These are phyloP conservation scores for Chaetomium sp. DNA, from an alignment of 2,329 filamentous ascomycete species.

Conservation along the genomic window DNA sequence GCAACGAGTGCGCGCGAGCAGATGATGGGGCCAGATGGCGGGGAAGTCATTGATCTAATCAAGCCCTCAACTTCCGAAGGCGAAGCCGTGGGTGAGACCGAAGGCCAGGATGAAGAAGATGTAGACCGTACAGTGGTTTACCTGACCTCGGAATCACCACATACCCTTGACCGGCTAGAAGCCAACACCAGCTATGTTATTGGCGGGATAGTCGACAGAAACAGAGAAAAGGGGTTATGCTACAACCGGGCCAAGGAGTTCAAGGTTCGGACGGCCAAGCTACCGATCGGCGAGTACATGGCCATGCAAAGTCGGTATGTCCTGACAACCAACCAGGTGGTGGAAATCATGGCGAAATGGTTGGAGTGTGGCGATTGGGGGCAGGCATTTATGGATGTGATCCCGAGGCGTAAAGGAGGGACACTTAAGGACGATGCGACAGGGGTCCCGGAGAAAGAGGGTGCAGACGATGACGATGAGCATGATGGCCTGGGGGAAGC, in stretches of 20 bases:
- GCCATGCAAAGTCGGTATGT: slow-evolving; percentile 82
- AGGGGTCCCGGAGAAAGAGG: slow-evolving; percentile 27
- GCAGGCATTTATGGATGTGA: slow-evolving; percentile 76
- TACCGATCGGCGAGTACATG: slow-evolving; percentile 94
- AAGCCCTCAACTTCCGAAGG: slow-evolving; percentile 19
- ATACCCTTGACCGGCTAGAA: slow-evolving; percentile 75
- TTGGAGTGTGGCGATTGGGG: slow-evolving; percentile 88
- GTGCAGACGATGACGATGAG: slow-evolving; percentile 25
- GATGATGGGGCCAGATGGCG: slow-evolving; percentile 56
- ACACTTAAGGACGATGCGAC: slow-evolving; percentile 45
- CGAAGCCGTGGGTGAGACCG: slow-evolving; percentile 13
- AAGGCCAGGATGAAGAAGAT: slow-evolving; percentile 32
- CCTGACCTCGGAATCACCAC: slow-evolving; percentile 82
- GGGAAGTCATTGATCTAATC: slow-evolving; percentile 54
- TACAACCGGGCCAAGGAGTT: slow-evolving; percentile 70
- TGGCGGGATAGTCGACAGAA: slow-evolving; percentile 91
- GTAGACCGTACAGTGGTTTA: slow-evolving; percentile 61
- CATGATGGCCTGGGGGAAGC: slow-evolving; percentile 7
- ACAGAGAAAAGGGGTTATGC: slow-evolving; percentile 91
- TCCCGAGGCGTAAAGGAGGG: slow-evolving; percentile 85
- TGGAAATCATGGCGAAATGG: slow-evolving; percentile 95
- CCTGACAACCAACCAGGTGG: slow-evolving; percentile 88
- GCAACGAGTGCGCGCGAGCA: slow-evolving; percentile 57
- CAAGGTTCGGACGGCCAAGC: slow-evolving; percentile 78
- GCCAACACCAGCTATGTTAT: slow-evolving; percentile 89